These are phyloP conservation scores for Rhodotorula diobovata DNA, from an alignment of 768 basidiomycete species.

Conservation along the genomic window DNA sequence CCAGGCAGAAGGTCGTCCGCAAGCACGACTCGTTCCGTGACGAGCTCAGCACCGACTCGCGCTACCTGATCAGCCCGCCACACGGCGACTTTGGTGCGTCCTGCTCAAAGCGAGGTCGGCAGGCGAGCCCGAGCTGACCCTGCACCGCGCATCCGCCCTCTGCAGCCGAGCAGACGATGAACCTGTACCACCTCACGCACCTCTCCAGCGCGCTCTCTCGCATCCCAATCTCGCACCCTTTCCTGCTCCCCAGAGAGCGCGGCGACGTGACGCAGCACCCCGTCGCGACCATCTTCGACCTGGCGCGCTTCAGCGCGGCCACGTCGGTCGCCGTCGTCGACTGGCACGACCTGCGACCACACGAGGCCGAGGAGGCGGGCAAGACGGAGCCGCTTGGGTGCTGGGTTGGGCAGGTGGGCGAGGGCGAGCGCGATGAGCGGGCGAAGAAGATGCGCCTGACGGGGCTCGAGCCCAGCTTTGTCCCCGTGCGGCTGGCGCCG, in stretches of 20 bases:
- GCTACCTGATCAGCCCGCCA: slow-evolving; percentile 24
- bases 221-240: slow-evolving; percentile 28
- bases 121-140: accelerated
- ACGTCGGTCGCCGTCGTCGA: slow-evolving; percentile 26
- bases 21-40: slow-evolving; percentile 35
- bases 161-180: slow-evolving; percentile 35
- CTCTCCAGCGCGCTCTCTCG: slow-evolving; percentile 24
- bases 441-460: slow-evolving; percentile 18
- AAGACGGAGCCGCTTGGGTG: slow-evolving; percentile 32
- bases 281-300: slow-evolving; percentile 30
- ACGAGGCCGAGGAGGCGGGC: slow-evolving; percentile 15
- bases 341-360: slow-evolving; percentile 35
- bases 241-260: slow-evolving; percentile 18
- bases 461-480: slow-evolving; percentile 29
- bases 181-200: slow-evolving; percentile 37
- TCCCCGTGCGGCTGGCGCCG: slow-evolving; percentile 13
- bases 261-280: slow-evolving; percentile 10
- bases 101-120: accelerated
- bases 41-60: slow-evolving; percentile 19
- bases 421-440: slow-evolving; percentile 8
- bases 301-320: slow-evolving; percentile 22
- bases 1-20: not conserved
- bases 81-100: slow-evolving; percentile 33
- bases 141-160: too few species aligned
- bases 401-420: slow-evolving; percentile 18